These are phyloP conservation scores for Neurospora sp. DNA, from an alignment of 495 filamentous ascomycete genomes.

Conservation along the genomic window DNA sequence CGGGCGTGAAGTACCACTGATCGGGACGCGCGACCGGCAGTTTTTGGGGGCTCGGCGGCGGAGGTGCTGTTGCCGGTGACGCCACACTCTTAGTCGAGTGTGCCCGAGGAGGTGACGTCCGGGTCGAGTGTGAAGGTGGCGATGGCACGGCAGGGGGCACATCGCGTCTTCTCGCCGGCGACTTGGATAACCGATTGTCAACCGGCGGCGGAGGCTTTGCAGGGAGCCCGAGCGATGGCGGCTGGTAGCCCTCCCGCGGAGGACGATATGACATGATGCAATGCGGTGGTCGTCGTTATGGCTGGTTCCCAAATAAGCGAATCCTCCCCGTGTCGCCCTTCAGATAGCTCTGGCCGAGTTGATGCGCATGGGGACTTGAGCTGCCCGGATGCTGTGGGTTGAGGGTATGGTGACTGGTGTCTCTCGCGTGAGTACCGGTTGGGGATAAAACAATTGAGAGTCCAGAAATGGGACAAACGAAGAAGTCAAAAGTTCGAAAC, in stretches of 20 bases:
- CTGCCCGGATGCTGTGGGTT: neutral
- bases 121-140: conserved; percentile 37
- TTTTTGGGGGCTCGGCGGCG: conserved; percentile 23
- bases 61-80: conserved; percentile 15
- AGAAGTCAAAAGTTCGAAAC: neutral
- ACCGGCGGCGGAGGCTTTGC: conserved; percentile 29
- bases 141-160: conserved; percentile 44
- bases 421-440: neutral
- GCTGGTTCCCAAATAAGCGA: neutral
- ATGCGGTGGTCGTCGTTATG: neutral
- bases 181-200: conserved; percentile 28
- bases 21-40: conserved; percentile 23
- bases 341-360: neutral
- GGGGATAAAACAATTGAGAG: neutral
- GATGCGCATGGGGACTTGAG: conserved; percentile 5
- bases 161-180: conserved; percentile 35
- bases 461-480: neutral
- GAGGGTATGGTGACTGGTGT: neutral
- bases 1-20: conserved; percentile 86
- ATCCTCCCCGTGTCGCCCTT: conserved; percentile 16
- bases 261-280: conserved; percentile 42
- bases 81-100: conserved; percentile 30
- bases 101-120: conserved; percentile 40
- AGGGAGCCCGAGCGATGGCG: conserved; percentile 21
- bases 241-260: conserved; percentile 35